A percentile compares a stretch with the other conserved stretches of the same genome.
Conservation (phyloP, 1,139 yeast genomes). For the Saccharomyces hybrid region DNA sequence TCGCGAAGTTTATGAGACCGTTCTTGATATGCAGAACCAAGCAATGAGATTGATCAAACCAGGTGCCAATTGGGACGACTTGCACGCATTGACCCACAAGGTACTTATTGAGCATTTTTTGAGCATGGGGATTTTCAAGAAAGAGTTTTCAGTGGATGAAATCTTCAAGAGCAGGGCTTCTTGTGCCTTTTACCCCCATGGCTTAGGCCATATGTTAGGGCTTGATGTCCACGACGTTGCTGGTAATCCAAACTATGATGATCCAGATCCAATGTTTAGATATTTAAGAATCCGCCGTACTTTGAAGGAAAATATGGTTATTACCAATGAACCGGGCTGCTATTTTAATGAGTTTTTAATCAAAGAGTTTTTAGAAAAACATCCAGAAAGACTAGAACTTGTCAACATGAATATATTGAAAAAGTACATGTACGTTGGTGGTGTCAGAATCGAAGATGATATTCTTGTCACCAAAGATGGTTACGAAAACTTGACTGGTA, state of each 20-base stretch:
- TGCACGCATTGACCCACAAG: constrained; percentile 72
- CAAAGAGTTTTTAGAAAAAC: constrained; percentile 49
- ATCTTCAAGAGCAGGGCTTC: constrained; percentile 63
- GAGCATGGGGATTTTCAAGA: constrained; percentile 66
- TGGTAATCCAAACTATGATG: constrained; percentile 77
- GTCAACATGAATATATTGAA: constrained; percentile 61
- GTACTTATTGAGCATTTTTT: constrained; percentile 66
- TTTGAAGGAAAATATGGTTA: constrained; percentile 69
- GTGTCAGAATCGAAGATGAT: constrained; percentile 94
- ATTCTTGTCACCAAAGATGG: constrained; percentile 71
- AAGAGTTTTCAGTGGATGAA: constrained; percentile 53
- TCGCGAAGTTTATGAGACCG: constrained; percentile 72
- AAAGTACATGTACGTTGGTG: constrained; percentile 82
- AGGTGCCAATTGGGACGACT: constrained; percentile 77
- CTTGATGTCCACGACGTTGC: constrained; percentile 96
- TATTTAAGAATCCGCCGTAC: constrained; percentile 75
- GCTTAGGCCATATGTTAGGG: constrained; percentile 87
- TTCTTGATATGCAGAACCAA: constrained; percentile 68
- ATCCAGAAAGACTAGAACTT: constrained; percentile 50
- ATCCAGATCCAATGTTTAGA: constrained; percentile 63
- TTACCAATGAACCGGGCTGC: constrained; percentile 93
- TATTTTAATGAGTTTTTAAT: constrained; percentile 81
- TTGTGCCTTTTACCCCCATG: constrained; percentile 86
- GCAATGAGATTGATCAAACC: constrained; percentile 69
- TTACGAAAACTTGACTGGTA: constrained; percentile 67